These are phyloP conservation scores for Mimosa pudica DNA, from an alignment of 306 rosid species.

Conservation along the genomic window DNA sequence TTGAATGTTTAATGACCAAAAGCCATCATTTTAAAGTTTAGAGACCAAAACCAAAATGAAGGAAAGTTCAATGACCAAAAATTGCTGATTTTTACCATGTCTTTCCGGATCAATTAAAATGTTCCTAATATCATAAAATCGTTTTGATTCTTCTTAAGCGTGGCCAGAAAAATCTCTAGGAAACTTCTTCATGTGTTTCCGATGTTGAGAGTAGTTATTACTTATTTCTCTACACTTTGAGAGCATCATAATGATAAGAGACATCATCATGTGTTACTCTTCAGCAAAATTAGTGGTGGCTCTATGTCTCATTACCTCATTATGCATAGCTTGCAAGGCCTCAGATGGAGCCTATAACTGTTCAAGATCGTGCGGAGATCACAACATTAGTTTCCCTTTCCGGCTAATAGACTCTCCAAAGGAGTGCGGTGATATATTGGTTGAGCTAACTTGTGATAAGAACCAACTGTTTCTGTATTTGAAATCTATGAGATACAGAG, in stretches of 20 bases:
- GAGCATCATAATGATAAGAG: not conserved
- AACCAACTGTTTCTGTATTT: not conserved
- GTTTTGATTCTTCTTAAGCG: no score
- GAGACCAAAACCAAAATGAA: no score
- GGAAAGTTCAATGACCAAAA: no score
- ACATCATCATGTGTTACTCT: not conserved
- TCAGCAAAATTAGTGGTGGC: not conserved
- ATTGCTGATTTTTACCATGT: no score
- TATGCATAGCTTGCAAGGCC: not conserved
- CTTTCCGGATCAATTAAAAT: no score
- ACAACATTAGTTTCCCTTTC: not conserved
- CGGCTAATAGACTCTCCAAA: not conserved
- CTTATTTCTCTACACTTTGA: not conserved
- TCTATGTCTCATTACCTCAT: not conserved
- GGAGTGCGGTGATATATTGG: not conserved
- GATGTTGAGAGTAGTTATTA: not conserved
- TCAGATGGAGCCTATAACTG: not conserved
- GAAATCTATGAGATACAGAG: not conserved
- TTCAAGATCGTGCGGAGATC: not conserved
- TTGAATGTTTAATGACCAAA: no score
- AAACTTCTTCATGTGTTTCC: not conserved
- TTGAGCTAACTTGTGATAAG: not conserved
- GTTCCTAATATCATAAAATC: no score
- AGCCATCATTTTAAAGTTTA: no score
- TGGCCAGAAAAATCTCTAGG: no score